Evolutionary conservation across 2,329 filamentous ascomycete genomes (phyloP).

Genomic region (Aureobasidium sp.): DNA sequence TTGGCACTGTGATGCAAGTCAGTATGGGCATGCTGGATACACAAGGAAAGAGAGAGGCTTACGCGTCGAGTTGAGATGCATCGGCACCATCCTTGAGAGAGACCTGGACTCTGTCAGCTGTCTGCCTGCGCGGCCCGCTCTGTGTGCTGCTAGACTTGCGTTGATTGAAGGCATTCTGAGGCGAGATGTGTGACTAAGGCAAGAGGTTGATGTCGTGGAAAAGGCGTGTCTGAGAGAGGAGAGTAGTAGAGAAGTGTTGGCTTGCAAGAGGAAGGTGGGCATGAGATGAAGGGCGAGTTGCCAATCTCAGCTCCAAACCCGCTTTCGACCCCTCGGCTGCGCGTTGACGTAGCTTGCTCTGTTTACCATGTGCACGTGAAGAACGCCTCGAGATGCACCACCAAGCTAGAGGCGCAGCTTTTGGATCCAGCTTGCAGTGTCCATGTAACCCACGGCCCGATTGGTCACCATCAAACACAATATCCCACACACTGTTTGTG

Average conservation of each 20-base stretch:
- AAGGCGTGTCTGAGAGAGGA: neutral
- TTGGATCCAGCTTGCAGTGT: neutral
- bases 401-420: no score
- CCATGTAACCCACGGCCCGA: neutral
- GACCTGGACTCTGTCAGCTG: conserved; percentile 46
- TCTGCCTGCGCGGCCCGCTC: neutral
- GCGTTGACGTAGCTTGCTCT: conserved; percentile 1
- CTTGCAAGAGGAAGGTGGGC: neutral
- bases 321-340: neutral
- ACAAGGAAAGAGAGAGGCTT: conserved; percentile 24
- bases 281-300: neutral
- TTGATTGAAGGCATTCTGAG: conserved; percentile 30
- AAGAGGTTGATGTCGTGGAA: neutral
- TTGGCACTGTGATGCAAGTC: conserved; percentile 53
- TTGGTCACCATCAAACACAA: neutral
- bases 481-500: neutral
- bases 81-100: conserved; percentile 66
- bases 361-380: conserved; percentile 3
- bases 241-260: neutral
- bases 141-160: conserved; percentile 18
- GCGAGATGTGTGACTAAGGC: neutral
- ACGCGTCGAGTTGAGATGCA: conserved; percentile 59
- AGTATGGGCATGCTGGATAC: neutral
- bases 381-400: neutral
- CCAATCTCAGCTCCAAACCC: conserved; percentile 3